phyloP scores from a whole-genome alignment of 2,329 filamentous ascomycete genomes.

The Exophiala alcalophila region DNA sequence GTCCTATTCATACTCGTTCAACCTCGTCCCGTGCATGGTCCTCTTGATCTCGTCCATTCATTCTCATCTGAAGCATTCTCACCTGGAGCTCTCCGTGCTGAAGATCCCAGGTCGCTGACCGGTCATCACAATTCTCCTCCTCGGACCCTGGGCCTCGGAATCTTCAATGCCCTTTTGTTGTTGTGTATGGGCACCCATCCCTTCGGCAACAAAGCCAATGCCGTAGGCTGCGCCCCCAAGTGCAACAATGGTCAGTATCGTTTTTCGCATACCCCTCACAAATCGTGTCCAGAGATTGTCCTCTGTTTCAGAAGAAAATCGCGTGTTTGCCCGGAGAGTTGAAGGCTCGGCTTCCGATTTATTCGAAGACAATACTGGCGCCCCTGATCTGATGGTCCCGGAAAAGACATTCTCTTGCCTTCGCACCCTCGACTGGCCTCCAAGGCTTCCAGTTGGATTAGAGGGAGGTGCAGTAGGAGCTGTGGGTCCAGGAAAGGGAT shows the following conservation, averaged over 20 bases:
- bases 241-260: conserved; percentile 16
- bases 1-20: no score
- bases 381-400: conserved; percentile 22
- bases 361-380: neutral
- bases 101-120: conserved; percentile 28
- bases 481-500: conserved; percentile 21
- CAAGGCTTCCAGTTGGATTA: neutral
- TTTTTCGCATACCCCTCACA: conserved; percentile 10
- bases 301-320: neutral
- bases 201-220: conserved; percentile 29
- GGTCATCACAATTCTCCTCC: conserved; percentile 29
- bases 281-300: conserved; percentile 16
- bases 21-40: no score
- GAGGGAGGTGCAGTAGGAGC: conserved; percentile 23
- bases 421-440: conserved; percentile 11
- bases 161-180: conserved; percentile 19
- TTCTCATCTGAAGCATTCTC: neutral
- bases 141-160: conserved; percentile 19
- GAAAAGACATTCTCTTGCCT: conserved; percentile 31
- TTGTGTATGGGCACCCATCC: conserved; percentile 25
- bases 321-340: neutral
- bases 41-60: neutral
- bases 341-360: neutral
- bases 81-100: conserved; percentile 30
- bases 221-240: conserved; percentile 24